These are phyloP conservation scores for Saitozyma podzolica DNA, from an alignment of 768 basidiomycete genomes.

Conservation along the genomic window DNA sequence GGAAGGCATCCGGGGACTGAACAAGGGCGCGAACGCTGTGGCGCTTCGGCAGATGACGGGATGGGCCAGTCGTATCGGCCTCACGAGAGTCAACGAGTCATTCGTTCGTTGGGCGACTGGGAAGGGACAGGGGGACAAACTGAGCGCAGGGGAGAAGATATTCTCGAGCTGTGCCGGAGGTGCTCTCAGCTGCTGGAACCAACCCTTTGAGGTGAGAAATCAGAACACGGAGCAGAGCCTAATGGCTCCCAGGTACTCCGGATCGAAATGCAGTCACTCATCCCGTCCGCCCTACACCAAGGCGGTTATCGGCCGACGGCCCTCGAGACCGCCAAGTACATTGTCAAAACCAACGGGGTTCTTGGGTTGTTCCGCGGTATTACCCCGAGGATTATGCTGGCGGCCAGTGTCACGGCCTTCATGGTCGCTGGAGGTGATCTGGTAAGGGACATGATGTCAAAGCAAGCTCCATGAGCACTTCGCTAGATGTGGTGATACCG, in stretches of 20 bases:
- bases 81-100: constrained; percentile 4
- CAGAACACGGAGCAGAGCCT: background rate
- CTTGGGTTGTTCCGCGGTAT: constrained; percentile 6
- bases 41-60: background rate
- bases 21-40: background rate
- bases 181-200: constrained; percentile 3
- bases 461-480: too few species aligned
- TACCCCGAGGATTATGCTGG: constrained; percentile 4
- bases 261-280: constrained; percentile 9
- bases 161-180: constrained; percentile 1
- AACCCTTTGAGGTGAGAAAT: constrained; percentile 2
- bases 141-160: background rate
- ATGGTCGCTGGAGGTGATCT: constrained; percentile 7
- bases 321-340: background rate
- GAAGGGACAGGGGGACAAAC: background rate
- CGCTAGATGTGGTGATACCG: too few species aligned
- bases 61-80: background rate
- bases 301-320: background rate
- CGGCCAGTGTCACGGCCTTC: constrained; percentile 9
- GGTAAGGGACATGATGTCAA: background rate
- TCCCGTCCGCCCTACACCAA: background rate
- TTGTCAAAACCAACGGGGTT: background rate
- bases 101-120: background rate
- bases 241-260: background rate
- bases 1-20: background rate